Evolutionary conservation across 202 grass and related monocot species (phyloP), one percentile per base, ranked within the genome.

Genomic region (Setaria italica): DNA sequence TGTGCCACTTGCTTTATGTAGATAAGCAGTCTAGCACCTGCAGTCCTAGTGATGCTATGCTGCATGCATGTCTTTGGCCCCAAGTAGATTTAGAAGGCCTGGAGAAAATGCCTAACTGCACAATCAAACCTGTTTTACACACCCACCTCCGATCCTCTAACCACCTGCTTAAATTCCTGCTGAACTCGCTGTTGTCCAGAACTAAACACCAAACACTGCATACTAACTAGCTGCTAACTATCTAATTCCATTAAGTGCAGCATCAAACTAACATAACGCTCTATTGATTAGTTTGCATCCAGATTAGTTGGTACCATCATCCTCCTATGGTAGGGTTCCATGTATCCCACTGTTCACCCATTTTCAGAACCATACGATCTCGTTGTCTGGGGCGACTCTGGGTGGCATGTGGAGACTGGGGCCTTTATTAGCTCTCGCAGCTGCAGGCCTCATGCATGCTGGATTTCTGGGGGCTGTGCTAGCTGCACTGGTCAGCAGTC

Each of bases 371-470:
- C 45, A 16, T 11, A 48, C 19, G 54, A 35, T 68, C 66, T 58
- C 16, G 41, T 82, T 72, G 54, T 33, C 67, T 8, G 53, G 35
- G 33, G 12, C 25, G 10, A 6, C 72, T 59, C 54, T 82, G 80
- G 80, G 80, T 83, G 80, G 56, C 81, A 83, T 74, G 69, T 83
- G 69, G 55, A 37, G 81, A 48, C 80, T 71, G 67, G 80, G 80
- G 29, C 66, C 67, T 82, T 56, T n/a, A 39, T 69, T n/a, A 42
- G 34, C 49, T 37, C 79, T 53, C 79, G 13, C 50, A 68, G 67
- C n/a, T 55, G 79, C 79, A 70, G 79, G 66, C 3, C 33, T 53
- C 80, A 59, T 71, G 79, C 51, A 71, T 71, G 79, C 66, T 55
- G 15, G 53, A 46, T 57, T 49, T 8, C n/a, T 70, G 13, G 39